Evolutionary conservation across 2,329 filamentous ascomycete species (phyloP), one percentile per base, ranked within the genome.

Genomic region (Grosmannia clavigera): DNA sequence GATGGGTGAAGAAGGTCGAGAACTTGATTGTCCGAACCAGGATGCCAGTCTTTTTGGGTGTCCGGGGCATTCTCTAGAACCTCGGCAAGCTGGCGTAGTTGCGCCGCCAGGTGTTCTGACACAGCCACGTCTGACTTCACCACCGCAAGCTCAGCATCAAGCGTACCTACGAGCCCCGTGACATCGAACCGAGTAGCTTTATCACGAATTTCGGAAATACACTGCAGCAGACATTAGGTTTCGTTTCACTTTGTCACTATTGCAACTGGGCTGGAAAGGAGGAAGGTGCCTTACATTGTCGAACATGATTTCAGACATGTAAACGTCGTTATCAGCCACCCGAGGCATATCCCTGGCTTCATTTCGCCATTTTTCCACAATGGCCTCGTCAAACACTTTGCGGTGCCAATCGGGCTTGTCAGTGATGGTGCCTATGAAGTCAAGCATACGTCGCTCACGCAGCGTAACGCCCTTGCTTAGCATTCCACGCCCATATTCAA

Each of bases 1-100:
- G 80, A 84, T 6, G 82, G 81, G 64, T 85, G 77, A 19, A 86
- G 75, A 3, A 86, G 70, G 65, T 85, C 78, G 5, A 80, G 75
- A 1, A 86, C 81, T 65, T 73, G 76, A 1, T 75, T 68, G 57
- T 81, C 68, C 0, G 77, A 80, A 5, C 74, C 69, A 0, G 81
- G 82, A 67, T 85, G 80, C 75, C 77, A 86, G 68, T 84, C 81
- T 46, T 61, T 58, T 2, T 60, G 7, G 29, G 29, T 14, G 1
- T 59, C 59, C 6, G 76, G 75, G 3, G 77, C 72, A 22, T 73
- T 67, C 61, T 80, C 74, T 2, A 86, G 71, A 35, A 31, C 57
- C 19, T 68, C 65, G 46, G 78, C 74, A 5, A 72, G 74, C 6
- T 62, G 61, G n/a, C 62, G 66, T 1, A 84, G 68, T 0, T 67